Conservation (phyloP, 352 stramenopile species). For the Saprolegnia parasitica region DNA sequence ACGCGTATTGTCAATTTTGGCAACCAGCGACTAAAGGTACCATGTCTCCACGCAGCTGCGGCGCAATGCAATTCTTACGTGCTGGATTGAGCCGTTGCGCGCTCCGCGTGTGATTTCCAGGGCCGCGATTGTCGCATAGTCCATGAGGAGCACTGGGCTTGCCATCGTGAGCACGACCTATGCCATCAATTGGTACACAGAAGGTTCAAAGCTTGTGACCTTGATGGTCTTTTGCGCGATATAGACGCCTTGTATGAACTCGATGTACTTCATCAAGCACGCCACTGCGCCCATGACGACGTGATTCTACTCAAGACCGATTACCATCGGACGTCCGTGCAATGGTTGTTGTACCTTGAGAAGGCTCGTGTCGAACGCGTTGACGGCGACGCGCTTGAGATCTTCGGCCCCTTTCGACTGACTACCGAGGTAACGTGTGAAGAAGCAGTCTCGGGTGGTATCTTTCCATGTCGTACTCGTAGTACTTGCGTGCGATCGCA, state of each 20-base stretch:
- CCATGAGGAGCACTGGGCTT: conserved; percentile 68
- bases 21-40: conserved; percentile 68
- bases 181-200: neutral
- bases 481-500: conserved; percentile 28
- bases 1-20: conserved; percentile 72
- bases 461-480: conserved; percentile 22
- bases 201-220: conserved; percentile 33
- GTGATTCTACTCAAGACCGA: conserved; percentile 53
- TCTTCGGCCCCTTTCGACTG: conserved; percentile 82
- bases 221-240: conserved; percentile 80
- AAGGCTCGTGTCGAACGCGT: conserved; percentile 82
- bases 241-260: conserved; percentile 82
- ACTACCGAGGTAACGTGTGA: conserved; percentile 32
- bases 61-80: conserved; percentile 35
- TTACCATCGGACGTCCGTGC: neutral
- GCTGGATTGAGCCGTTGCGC: conserved; percentile 45
- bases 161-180: conserved; percentile 75
- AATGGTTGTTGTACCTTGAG: conserved; percentile 39
- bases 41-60: neutral
- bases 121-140: conserved; percentile 69
- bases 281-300: conserved; percentile 75
- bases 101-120: conserved; percentile 65
- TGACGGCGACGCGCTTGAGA: conserved; percentile 74
- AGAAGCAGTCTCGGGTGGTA: neutral
- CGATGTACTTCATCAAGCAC: conserved; percentile 80